A percentile compares a stretch with the other conserved stretches of the same genome.
Evolutionary conservation across 2,329 filamentous ascomycete genomes (phyloP).

Genomic region (Cladorrhinum sp.): DNA sequence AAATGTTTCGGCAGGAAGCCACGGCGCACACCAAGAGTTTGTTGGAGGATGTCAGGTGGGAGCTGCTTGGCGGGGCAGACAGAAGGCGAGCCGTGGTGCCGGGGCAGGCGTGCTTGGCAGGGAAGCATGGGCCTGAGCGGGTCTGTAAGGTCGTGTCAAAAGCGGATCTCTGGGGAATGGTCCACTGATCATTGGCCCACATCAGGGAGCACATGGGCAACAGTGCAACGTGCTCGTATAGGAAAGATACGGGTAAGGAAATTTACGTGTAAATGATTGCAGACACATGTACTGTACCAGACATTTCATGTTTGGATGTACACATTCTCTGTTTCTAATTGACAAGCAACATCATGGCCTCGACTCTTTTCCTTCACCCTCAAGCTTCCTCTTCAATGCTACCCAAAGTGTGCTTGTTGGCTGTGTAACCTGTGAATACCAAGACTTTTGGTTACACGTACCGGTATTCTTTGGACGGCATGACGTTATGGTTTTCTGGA

Average conservation of each 20-base stretch:
- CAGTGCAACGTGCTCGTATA: neutral
- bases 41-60: neutral
- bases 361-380: too few species aligned
- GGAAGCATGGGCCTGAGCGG: neutral
- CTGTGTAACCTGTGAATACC: neutral
- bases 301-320: too few species aligned
- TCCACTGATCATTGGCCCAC: neutral
- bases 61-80: conserved; percentile 6
- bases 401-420: neutral
- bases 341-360: too few species aligned
- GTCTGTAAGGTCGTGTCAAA: neutral
- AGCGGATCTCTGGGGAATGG: neutral
- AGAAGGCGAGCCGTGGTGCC: neutral
- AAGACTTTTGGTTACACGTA: neutral
- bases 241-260: neutral
- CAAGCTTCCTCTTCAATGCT: neutral
- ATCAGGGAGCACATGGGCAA: neutral
- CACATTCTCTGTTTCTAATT: too few species aligned
- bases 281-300: conserved; percentile 1
- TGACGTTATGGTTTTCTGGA: neutral
- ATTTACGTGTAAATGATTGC: conserved; percentile 13
- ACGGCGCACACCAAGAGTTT: neutral
- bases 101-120: neutral
- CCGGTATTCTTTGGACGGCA: neutral
- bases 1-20: neutral